These are phyloP conservation scores for Eucommia ulmoides DNA, from an alignment of 257 asterid genomes.

Conservation along the genomic window DNA sequence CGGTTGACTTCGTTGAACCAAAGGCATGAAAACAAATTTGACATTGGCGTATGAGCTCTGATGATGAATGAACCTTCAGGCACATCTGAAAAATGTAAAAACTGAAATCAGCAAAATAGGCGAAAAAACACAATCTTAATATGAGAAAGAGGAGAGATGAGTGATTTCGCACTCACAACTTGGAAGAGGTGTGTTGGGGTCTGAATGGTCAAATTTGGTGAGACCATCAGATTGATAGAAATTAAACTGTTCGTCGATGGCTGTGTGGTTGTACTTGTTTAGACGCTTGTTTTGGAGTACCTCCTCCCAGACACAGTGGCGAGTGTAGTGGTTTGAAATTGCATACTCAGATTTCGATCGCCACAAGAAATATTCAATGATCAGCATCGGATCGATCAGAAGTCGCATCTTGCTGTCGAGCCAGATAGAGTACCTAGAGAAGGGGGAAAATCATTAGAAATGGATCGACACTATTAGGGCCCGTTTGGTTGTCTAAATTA, in stretches of 20 bases:
- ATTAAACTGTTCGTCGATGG: slow-evolving; percentile 73
- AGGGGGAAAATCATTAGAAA: no score
- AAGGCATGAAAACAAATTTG: slow-evolving; percentile 84
- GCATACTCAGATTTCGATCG: slow-evolving; percentile 73
- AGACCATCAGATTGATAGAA: slow-evolving; percentile 82
- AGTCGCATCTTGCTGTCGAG: slow-evolving; percentile 92
- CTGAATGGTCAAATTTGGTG: slow-evolving; percentile 60
- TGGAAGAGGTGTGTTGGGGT: slow-evolving; percentile 47
- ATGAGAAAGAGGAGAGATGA: slow-evolving; percentile 5
- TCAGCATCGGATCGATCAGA: slow-evolving; percentile 70
- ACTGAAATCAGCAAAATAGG: slow-evolving; percentile 1
- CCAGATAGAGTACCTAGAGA: slow-evolving; percentile 81
- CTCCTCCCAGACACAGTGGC: slow-evolving; percentile 97
- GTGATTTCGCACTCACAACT: slow-evolving; percentile 53
- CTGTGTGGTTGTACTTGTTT: slow-evolving; percentile 72
- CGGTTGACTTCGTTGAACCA: slow-evolving; percentile 92
- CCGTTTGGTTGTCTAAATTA: no score
- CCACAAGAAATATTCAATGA: slow-evolving; percentile 81
- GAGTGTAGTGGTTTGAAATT: slow-evolving; percentile 77
- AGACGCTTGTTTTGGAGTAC: slow-evolving; percentile 81
- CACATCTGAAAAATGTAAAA: slow-evolving; percentile 35
- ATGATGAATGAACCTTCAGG: slow-evolving; percentile 92
- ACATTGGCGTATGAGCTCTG: slow-evolving; percentile 86
- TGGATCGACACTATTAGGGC: no score
- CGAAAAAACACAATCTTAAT: slow-evolving; percentile 6